Conservation (phyloP, 2,329 filamentous ascomycete species). For the Akanthomyces uredinophilus region DNA sequence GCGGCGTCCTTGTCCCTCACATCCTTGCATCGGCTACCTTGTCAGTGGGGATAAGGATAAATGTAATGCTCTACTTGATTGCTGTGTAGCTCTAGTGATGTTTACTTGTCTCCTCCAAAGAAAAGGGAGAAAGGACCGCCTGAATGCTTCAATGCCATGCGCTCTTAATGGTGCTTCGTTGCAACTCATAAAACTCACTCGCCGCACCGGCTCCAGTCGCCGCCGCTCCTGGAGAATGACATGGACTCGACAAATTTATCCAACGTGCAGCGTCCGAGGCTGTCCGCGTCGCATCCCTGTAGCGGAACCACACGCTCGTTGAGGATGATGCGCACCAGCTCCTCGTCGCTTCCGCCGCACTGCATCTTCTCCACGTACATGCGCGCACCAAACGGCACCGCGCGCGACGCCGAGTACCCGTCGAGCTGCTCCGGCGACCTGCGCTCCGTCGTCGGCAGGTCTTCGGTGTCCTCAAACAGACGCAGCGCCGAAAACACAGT, state of each 20-base stretch:
- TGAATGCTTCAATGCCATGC: background rate
- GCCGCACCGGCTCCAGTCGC: slow-evolving; percentile 61
- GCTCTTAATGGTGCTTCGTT: background rate
- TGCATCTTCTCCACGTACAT: slow-evolving; percentile 85
- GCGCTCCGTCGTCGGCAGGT: slow-evolving; percentile 47
- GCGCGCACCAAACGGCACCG: slow-evolving; percentile 74
- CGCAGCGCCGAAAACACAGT: slow-evolving; percentile 72
- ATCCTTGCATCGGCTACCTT: background rate
- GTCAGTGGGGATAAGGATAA: background rate
- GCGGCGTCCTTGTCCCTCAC: background rate
- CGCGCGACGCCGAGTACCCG: slow-evolving; percentile 72
- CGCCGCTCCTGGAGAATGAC: slow-evolving; percentile 66
- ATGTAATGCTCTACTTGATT: background rate
- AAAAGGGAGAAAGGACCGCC: background rate
- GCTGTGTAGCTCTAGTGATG: background rate
- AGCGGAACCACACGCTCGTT: slow-evolving; percentile 79
- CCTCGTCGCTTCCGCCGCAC: slow-evolving; percentile 54
- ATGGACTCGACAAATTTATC: slow-evolving; percentile 68
- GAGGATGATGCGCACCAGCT: slow-evolving; percentile 72
- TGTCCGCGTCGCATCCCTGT: slow-evolving; percentile 64
- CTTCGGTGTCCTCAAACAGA: slow-evolving; percentile 62
- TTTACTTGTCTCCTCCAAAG: background rate
- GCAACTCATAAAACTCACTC: background rate
- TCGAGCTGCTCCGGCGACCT: slow-evolving; percentile 47
- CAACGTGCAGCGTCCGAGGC: slow-evolving; percentile 64